These are phyloP conservation scores for Neurospora sp. DNA, from an alignment of 495 filamentous ascomycete genomes.

Conservation along the genomic window DNA sequence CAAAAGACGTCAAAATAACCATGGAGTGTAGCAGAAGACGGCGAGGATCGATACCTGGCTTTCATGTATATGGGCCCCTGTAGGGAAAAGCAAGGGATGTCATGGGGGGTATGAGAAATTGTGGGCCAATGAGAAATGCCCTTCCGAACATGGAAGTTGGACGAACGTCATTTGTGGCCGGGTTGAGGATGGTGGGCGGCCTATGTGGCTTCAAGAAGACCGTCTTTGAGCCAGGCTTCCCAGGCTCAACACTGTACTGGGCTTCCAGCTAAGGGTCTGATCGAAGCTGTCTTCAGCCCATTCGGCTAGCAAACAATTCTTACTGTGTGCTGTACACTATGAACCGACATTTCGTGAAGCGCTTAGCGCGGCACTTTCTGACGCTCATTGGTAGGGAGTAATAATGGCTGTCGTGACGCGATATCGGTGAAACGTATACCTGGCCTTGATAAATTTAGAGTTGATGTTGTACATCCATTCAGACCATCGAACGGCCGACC, in stretches of 20 bases:
- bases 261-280: background rate
- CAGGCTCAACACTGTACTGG: background rate
- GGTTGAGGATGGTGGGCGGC: background rate
- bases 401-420: background rate
- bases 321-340: background rate
- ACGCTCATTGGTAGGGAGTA: background rate
- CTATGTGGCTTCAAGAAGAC: background rate
- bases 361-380: background rate
- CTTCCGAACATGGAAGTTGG: background rate
- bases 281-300: background rate
- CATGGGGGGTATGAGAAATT: background rate
- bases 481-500: background rate
- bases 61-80: background rate
- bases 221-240: background rate
- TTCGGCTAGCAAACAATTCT: background rate
- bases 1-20: background rate
- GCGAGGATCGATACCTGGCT: background rate
- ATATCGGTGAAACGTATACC: background rate
- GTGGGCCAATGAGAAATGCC: background rate
- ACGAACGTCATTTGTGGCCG: background rate
- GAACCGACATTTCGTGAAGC: background rate
- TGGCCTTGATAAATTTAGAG: background rate
- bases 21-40: background rate
- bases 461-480: background rate
- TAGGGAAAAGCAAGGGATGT: background rate